These are phyloP conservation scores for Microdochium nivale DNA, from an alignment of 2,329 filamentous ascomycete species.

Conservation along the genomic window DNA sequence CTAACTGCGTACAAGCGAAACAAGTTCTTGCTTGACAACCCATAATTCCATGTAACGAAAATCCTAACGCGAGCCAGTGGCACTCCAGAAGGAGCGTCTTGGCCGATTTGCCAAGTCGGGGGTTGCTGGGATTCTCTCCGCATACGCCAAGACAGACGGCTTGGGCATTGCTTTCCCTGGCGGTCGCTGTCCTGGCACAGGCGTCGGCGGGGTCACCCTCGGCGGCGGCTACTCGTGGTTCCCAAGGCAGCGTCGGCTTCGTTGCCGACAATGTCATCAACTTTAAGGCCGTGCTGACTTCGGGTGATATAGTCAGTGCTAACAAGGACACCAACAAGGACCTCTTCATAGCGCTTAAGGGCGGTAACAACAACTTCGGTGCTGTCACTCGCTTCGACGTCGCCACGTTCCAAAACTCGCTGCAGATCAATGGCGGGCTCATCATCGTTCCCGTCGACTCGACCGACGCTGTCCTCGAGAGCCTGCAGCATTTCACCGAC, in stretches of 20 bases:
- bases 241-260: conserved; percentile 18
- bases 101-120: not conserved
- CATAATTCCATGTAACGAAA: too few relatives aligned
- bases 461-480: conserved; percentile 5
- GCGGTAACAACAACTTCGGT: conserved; percentile 29
- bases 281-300: conserved; percentile 27
- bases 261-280: conserved; percentile 24
- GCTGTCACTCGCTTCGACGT: conserved; percentile 14
- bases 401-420: conserved; percentile 9
- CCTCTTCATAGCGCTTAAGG: conserved; percentile 32
- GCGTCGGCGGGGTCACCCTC: conserved; percentile 7
- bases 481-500: not conserved
- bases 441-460: conserved; percentile 24
- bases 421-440: conserved; percentile 19
- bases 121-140: not conserved
- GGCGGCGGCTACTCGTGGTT: conserved; percentile 10
- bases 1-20: too few relatives aligned
- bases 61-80: too few relatives aligned
- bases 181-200: conserved; percentile 5
- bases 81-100: not conserved
- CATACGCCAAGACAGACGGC: not conserved
- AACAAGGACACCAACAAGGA: conserved; percentile 23
- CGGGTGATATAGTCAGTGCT: conserved; percentile 24
- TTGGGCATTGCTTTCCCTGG: not conserved
- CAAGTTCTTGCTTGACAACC: too few relatives aligned